Conservation (phyloP, 331 rosid species). For the Erythrophleum ivorense region DNA sequence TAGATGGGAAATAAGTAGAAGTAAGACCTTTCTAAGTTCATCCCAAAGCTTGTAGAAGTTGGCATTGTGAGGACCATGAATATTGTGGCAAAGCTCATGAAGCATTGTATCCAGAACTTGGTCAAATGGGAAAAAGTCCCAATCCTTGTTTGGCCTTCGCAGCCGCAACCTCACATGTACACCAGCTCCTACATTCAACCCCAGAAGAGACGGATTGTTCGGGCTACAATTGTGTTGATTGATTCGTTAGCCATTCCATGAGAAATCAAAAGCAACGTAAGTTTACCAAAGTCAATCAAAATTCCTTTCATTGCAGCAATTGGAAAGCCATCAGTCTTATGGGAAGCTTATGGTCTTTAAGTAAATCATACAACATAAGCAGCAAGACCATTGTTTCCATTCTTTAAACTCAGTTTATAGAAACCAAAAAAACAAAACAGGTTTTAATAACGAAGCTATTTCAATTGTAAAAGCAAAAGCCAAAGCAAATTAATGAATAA, state of each 20-base stretch:
- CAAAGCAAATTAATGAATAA: conserved; percentile 1
- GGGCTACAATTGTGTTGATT: conserved; percentile 65
- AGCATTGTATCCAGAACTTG: conserved; percentile 94
- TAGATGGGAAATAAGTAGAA: conserved; percentile 32
- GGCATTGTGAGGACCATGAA: conserved; percentile 82
- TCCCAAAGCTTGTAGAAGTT: conserved; percentile 97
- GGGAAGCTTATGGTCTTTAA: neutral
- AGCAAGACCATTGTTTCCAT: neutral
- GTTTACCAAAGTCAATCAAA: conserved; percentile 7
- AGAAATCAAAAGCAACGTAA: neutral
- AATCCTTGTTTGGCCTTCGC: conserved; percentile 79
- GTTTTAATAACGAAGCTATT: neutral
- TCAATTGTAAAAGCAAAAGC: neutral
- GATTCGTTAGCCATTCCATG: conserved; percentile 27
- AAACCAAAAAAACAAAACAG: neutral
- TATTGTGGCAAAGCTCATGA: conserved; percentile 95
- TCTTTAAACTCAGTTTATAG: neutral
- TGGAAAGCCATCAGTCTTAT: neutral
- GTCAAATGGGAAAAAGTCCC: conserved; percentile 71
- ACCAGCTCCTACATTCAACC: conserved; percentile 89
- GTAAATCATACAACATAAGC: conserved; percentile 8
- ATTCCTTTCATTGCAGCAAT: neutral
- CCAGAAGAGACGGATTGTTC: conserved; percentile 68
- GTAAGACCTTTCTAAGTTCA: conserved; percentile 83
- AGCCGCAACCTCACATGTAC: conserved; percentile 86